A percentile compares a stretch with the other conserved stretches of the same genome.
phyloP scores from a whole-genome alignment of 371 early-diverging fungal species.

The Actinomortierella ambigua region DNA sequence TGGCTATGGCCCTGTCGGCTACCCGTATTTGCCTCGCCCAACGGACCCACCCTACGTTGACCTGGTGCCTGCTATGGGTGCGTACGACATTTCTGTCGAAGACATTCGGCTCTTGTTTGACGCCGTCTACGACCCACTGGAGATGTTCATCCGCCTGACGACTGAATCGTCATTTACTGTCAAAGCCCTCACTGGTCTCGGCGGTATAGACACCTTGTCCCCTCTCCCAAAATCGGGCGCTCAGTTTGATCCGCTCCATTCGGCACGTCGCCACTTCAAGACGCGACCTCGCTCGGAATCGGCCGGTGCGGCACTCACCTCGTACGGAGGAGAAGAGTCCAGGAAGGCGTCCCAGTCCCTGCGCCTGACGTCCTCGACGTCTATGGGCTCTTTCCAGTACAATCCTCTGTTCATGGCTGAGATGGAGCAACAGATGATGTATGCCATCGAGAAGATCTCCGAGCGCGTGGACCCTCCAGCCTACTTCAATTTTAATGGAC shows the following conservation, averaged over 20 bases:
- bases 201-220: slow-evolving; percentile 15
- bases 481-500: slow-evolving; percentile 50
- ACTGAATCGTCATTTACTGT: slow-evolving; percentile 16
- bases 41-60: slow-evolving; percentile 46
- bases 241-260: slow-evolving; percentile 16
- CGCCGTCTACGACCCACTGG: slow-evolving; percentile 48
- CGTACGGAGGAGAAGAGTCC: slow-evolving; percentile 5
- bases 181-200: background rate
- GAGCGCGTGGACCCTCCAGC: slow-evolving; percentile 48
- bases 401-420: slow-evolving; percentile 50
- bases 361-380: background rate
- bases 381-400: slow-evolving; percentile 14
- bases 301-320: slow-evolving; percentile 13
- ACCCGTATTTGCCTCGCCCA: slow-evolving; percentile 22
- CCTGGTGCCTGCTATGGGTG: slow-evolving; percentile 48
- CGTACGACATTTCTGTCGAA: slow-evolving; percentile 47
- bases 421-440: slow-evolving; percentile 51
- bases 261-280: slow-evolving; percentile 11
- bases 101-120: slow-evolving; percentile 47
- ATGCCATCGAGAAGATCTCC: slow-evolving; percentile 49
- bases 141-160: slow-evolving; percentile 36
- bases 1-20: slow-evolving; percentile 19
- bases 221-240: slow-evolving; percentile 28
- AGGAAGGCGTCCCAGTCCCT: too few relatives aligned
- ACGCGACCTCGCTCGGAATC: slow-evolving; percentile 36